A percentile compares a stretch with the other conserved stretches of the same genome.
Evolutionary conservation across 305 asterid species (phyloP).

Genomic region (Fraxinus greggii): DNA sequence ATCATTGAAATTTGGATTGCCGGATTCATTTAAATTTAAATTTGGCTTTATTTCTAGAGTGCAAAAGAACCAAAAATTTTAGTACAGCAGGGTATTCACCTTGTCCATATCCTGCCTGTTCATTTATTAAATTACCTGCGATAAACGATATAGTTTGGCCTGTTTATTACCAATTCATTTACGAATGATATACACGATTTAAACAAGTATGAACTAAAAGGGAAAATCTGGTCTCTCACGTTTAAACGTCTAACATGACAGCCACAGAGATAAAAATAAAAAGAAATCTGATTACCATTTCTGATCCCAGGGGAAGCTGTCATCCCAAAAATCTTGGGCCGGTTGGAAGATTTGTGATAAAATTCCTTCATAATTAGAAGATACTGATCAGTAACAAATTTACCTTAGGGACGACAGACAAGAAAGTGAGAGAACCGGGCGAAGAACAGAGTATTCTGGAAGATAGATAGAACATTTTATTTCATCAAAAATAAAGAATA

Average conservation of each 20-base stretch:
- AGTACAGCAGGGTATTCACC: background rate
- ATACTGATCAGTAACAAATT: constrained; percentile 23
- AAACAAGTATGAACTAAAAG: background rate
- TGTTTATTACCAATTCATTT: background rate
- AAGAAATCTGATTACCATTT: constrained; percentile 44
- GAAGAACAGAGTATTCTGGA: background rate
- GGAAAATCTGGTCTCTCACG: background rate
- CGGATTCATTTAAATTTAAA: background rate
- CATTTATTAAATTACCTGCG: background rate
- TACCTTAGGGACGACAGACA: background rate
- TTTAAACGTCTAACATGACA: background rate
- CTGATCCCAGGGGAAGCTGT: constrained; percentile 56
- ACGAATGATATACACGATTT: background rate
- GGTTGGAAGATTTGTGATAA: constrained; percentile 44
- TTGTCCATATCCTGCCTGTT: background rate
- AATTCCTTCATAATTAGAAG: constrained; percentile 60
- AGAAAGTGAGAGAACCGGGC: background rate
- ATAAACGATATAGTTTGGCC: background rate
- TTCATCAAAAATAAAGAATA: background rate
- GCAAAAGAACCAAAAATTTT: background rate
- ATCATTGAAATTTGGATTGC: background rate
- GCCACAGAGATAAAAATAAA: background rate
- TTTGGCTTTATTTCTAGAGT: background rate
- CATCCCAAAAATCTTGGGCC: constrained; percentile 83
- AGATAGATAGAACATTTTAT: background rate